These are phyloP conservation scores for Thielaviopsis punctulata DNA, from an alignment of 2,329 filamentous ascomycete genomes.

Conservation along the genomic window DNA sequence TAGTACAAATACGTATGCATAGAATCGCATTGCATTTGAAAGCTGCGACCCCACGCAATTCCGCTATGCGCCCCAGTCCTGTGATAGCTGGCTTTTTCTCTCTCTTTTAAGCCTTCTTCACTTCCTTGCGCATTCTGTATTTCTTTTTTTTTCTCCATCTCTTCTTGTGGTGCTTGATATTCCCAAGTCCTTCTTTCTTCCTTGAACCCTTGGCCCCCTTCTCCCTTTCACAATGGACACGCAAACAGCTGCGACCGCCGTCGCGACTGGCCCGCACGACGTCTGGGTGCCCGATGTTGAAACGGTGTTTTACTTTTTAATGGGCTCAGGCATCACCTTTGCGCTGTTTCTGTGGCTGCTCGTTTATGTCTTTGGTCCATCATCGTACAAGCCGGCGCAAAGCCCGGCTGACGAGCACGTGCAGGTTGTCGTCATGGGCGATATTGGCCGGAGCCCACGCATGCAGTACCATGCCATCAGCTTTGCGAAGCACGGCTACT, in stretches of 20 bases:
- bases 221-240: not conserved
- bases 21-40: too few relatives aligned
- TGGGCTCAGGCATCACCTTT: constrained; percentile 2
- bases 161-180: not conserved
- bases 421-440: constrained; percentile 81
- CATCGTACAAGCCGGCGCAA: constrained; percentile 20
- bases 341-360: constrained; percentile 4
- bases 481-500: constrained; percentile 63
- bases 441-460: constrained; percentile 86
- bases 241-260: not conserved
- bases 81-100: not conserved
- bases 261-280: not conserved
- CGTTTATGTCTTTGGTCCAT: constrained; percentile 19
- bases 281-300: constrained; percentile 9
- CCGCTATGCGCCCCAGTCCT: not conserved
- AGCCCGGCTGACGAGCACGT: constrained; percentile 29
- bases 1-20: too few relatives aligned
- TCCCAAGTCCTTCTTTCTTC: not conserved
- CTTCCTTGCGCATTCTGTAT: not conserved
- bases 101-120: not conserved
- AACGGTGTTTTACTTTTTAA: constrained; percentile 10
- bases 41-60: not conserved
- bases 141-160: not conserved
- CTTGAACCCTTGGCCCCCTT: not conserved
- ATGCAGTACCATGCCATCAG: constrained; percentile 98